These are phyloP conservation scores for Claviceps pazoutovae DNA, from an alignment of 2,329 filamentous ascomycete species.

Conservation along the genomic window DNA sequence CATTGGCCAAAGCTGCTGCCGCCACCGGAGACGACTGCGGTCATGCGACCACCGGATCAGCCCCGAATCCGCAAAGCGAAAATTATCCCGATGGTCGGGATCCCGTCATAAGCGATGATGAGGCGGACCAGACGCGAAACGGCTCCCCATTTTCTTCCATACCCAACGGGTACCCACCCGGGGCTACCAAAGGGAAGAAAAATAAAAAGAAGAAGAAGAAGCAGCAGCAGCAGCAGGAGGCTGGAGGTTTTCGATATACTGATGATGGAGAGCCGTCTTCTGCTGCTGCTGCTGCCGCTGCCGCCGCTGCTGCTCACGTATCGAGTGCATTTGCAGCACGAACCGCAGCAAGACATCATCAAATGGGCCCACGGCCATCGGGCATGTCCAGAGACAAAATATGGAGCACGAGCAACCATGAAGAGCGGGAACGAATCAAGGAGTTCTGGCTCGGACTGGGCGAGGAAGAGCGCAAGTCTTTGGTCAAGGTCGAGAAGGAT, in stretches of 20 bases:
- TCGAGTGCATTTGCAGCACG: background rate
- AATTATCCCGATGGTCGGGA: slow-evolving; percentile 28
- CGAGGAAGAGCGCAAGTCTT: slow-evolving; percentile 84
- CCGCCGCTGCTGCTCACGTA: background rate
- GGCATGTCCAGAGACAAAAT: slow-evolving; percentile 67
- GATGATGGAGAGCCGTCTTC: slow-evolving; percentile 7
- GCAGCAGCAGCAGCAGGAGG: slow-evolving; percentile 11
- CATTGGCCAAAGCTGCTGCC: slow-evolving; percentile 53
- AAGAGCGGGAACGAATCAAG: slow-evolving; percentile 94
- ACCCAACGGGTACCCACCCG: slow-evolving; percentile 16
- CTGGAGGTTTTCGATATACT: slow-evolving; percentile 10
- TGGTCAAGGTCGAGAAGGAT: slow-evolving; percentile 98
- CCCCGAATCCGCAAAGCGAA: slow-evolving; percentile 10
- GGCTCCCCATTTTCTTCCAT: slow-evolving; percentile 12
- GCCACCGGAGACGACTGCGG: slow-evolving; percentile 27
- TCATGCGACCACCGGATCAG: slow-evolving; percentile 20
- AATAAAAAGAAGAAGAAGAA: slow-evolving; percentile 50
- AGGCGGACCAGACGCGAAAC: slow-evolving; percentile 28
- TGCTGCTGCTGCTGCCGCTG: too few species aligned
- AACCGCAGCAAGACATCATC: slow-evolving; percentile 15
- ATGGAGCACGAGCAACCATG: slow-evolving; percentile 90
- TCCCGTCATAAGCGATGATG: slow-evolving; percentile 41
- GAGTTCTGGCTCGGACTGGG: slow-evolving; percentile 93
- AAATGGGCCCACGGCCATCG: slow-evolving; percentile 15
- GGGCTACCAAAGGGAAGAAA: slow-evolving; percentile 29